Conservation (phyloP, 768 basidiomycete species). For the Mycena vitilis region DNA sequence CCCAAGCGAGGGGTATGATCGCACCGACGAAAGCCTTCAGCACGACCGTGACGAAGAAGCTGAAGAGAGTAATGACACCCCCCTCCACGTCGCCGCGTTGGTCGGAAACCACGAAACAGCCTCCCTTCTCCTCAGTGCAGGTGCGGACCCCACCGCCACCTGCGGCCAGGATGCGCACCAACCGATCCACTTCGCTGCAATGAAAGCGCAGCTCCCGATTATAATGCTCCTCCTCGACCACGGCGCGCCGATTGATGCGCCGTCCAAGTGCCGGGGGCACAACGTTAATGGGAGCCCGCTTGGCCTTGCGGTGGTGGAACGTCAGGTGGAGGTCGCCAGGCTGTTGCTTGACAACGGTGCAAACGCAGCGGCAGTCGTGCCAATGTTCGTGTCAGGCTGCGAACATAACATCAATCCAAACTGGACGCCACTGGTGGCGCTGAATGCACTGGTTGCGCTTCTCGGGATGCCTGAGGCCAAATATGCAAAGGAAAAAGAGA, state of each 20-base stretch:
- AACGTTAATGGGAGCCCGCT: not conserved
- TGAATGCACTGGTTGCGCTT: not conserved
- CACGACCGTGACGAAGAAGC: not conserved
- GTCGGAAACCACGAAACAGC: not conserved
- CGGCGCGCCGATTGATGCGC: not conserved
- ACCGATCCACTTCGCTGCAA: not conserved
- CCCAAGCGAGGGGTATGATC: not conserved
- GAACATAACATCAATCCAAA: not conserved
- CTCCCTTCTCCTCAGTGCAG: not conserved
- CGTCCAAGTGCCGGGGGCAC: not conserved
- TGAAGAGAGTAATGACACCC: not conserved
- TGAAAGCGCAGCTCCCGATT: not conserved
- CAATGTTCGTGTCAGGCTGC: not conserved
- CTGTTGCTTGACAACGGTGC: not conserved
- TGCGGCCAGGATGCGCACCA: not conserved
- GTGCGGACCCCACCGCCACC: not conserved
- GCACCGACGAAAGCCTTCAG: too few relatives aligned
- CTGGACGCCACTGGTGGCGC: not conserved
- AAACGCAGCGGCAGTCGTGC: not conserved
- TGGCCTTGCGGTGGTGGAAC: not conserved
- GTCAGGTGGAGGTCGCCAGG: not conserved
- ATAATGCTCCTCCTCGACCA: constrained; percentile 1
- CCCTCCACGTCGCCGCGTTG: not conserved
- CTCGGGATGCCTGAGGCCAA: not conserved
- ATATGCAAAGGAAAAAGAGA: not conserved